Conservation (phyloP, 1,139 yeast genomes). For the Ashbya aceris region DNA sequence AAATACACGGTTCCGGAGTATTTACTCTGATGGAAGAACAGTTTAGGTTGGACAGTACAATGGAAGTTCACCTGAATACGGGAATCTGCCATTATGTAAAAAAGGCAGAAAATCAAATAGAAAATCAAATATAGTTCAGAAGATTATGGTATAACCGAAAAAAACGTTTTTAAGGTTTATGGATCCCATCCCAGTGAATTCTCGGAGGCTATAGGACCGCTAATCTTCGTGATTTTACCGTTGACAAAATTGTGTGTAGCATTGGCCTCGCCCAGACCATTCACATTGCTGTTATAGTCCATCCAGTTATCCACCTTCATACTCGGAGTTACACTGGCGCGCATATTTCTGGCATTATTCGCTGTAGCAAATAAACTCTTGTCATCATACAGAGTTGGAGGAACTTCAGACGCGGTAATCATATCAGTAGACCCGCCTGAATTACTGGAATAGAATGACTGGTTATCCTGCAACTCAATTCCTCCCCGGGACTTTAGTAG, state of each 20-base stretch:
- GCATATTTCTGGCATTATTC: constrained; percentile 2
- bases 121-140: background rate
- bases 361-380: background rate
- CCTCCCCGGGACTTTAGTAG: background rate
- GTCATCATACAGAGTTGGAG: constrained; percentile 6
- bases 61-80: constrained; percentile 2
- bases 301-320: constrained; percentile 25
- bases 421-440: constrained; percentile 13
- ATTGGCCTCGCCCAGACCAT: constrained; percentile 9
- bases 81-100: background rate
- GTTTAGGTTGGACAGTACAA: too few species aligned
- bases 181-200: constrained; percentile 42
- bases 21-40: too few species aligned
- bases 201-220: constrained; percentile 40
- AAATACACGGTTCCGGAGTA: too few species aligned
- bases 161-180: background rate
- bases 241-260: background rate
- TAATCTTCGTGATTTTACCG: constrained; percentile 26
- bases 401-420: background rate
- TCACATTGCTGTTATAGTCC: constrained; percentile 19
- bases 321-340: constrained; percentile 23
- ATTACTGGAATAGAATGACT: constrained; percentile 18
- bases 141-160: background rate
- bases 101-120: background rate
- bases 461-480: background rate